These are phyloP conservation scores for Penicillium paxilli DNA, from an alignment of 495 filamentous ascomycete genomes.

Conservation along the genomic window DNA sequence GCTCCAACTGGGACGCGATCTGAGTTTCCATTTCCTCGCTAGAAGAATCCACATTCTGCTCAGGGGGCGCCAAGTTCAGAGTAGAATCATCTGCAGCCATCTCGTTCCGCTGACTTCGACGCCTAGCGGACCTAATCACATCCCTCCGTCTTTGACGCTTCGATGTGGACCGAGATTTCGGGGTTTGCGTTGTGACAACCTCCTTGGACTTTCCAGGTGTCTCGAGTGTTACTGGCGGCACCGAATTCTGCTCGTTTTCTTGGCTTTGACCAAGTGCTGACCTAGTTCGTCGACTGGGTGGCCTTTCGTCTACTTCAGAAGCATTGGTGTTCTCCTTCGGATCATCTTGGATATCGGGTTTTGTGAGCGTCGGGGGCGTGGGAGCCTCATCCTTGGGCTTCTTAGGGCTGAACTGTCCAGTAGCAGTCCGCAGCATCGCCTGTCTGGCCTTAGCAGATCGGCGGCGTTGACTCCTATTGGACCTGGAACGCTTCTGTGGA, in stretches of 20 bases:
- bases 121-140: not conserved
- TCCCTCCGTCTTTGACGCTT: slow-evolving; percentile 7
- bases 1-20: slow-evolving; percentile 45
- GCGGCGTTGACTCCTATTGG: slow-evolving; percentile 9
- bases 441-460: slow-evolving; percentile 19
- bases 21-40: slow-evolving; percentile 46
- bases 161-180: slow-evolving; percentile 7
- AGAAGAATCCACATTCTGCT: slow-evolving; percentile 27
- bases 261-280: slow-evolving; percentile 25
- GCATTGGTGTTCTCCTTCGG: slow-evolving; percentile 8
- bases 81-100: not conserved
- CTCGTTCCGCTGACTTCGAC: not conserved
- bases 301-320: slow-evolving; percentile 13
- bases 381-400: not conserved
- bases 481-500: slow-evolving; percentile 13
- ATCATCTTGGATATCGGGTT: slow-evolving; percentile 2
- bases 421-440: slow-evolving; percentile 1
- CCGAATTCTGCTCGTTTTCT: slow-evolving; percentile 1
- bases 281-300: slow-evolving; percentile 30
- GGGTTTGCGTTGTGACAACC: not conserved
- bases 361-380: not conserved
- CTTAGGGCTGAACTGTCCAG: slow-evolving; percentile 8
- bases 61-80: not conserved
- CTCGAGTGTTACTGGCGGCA: not conserved
- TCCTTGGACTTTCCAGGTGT: slow-evolving; percentile 5